Base-by-base conservation (phyloP, 2,329 filamentous ascomycete genomes). In the Graphilbum sp. region DNA sequence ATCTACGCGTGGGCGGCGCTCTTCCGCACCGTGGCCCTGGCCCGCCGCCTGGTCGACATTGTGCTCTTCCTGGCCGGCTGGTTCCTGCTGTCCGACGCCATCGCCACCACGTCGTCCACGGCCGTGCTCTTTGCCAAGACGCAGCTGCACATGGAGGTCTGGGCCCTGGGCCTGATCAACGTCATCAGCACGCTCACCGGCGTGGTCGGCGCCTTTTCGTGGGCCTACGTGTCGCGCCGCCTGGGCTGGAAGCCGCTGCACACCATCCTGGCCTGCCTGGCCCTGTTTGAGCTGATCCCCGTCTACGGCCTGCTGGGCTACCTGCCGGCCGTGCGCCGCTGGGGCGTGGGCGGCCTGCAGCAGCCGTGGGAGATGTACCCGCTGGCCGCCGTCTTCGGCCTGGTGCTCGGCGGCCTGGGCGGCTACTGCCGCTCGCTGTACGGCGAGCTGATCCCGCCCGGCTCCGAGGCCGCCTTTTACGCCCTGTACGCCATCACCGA, bases 331-430 rank as follows among this genome's bases (percentile, higher is more conserved):
- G 69, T 98, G 34, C 70, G 75, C 48, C 61, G 66, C 8, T 73
- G 80, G 57, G 87, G 85, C 1, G 75, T 83, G 5, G 61, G 86
- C 31, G 90, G 90, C 2, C 66, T 98, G n/a, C 86, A 94, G 56
- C 78, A 90, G 53, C 79, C 83, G 3, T 94, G 86, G 83, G 90
- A 98, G 50, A 95, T 98, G 84, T 96, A 90, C 50, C 83, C 84
- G 0, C 61, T 98, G 1, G 87, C 85, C 0, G 81, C 82, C 3
- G 74, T 96, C 12, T 96, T 95, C 55, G 90, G 90, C 0, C 74
- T 98, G 36, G 87, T 96, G 2, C 73, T 96, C 23, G 90, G 90
- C n/a, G 90, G 90, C 0, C 62, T 98, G 31, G 85, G 82, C 41
- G 81, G 80, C 19, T 95, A 96, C 57, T 96, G 90, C 53, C 79